Base-by-base conservation (phyloP, 305 asterid species). In the Petunia hybrid region DNA sequence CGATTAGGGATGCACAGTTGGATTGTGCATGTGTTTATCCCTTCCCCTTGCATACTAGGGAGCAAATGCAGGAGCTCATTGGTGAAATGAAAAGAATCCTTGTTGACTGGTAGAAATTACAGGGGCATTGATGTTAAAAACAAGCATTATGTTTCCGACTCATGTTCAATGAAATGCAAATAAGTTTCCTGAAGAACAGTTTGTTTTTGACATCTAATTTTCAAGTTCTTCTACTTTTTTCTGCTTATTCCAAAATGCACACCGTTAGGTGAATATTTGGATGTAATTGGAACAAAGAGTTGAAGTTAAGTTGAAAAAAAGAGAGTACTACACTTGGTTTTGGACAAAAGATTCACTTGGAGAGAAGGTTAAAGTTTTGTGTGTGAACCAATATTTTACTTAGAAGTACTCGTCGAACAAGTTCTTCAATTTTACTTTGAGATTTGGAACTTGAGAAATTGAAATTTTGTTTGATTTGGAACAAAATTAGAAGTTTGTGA, bases 11-110 rank as follows among this genome's bases (percentile, higher is more conserved):
- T 1, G 95, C 91, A 81, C 84, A 83, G 78, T 70, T 95, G 87
- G 97, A 95, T 41, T 92, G 92, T 13, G 90, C 97, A 0, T 93
- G 93, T 55, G 98, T 95, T 2, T 95, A 82, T 81, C 99, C 98
- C 0, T 92, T 83, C 81, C 97, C 98, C 0, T 81, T 95, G 91
- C 97, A 93, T 56, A 91, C 97, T 31, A 89, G 95, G 85, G 91
- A 91, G 85, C 99, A 95, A 86, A 91, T 95, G 88, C 86, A 83
- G 81, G 92, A 82, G 65, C 80, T 92, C 80, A 82, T 95, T 5
- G 92, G 85, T 59, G 87, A 89, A 79, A 91, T 95, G 91, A 87
- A 87, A 65, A 82, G 75, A 80, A 60, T 88, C 78, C 85, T 94
- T 74, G 84, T 85, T 42, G 79, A 63, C 43, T 57, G 85, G 62